Evolutionary conservation across 495 filamentous ascomycete genomes (phyloP), one percentile per base, ranked within the genome.

Genomic region (Penicillium antarcticum): DNA sequence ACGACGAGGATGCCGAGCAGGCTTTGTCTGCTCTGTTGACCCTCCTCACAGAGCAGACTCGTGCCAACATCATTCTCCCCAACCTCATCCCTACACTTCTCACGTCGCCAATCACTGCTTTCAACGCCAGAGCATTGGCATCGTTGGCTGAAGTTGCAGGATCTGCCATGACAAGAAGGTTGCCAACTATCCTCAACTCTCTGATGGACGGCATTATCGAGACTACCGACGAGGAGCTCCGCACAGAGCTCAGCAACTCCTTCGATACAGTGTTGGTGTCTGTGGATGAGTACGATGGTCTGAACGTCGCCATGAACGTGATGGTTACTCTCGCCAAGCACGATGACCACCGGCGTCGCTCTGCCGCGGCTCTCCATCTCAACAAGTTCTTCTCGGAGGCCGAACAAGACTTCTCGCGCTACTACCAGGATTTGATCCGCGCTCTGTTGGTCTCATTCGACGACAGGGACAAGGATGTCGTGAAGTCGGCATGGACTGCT

Each of bases 41-140:
- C 0, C 76, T 98, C 24, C 83, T 98, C 33, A 97, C 91, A 0
- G 95, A 98, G 68, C 84, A 91, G 13, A 94, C 90, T 2, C 81
- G 94, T 46, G 92, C 92, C 17, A 97, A 96, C 64, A 91, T 96
- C 56, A 98, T 98, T 57, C 78, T 98, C 36, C 94, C 94, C 29
- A 95, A 92, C 70, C 87, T 98, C 29, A 89, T 98, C 44, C 94
- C 94, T 0, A 97, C 91, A 0, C 78, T 98, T 18, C 86, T 96
- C 47, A 80, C 86, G 11, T 82, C 91, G 31, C 94, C 94, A n/a
- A 95, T 98, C 52, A 85, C 89, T 4, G 79, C 86, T 5, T 98
- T 98, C 81, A 97, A 97, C 58, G 94, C 94, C 51, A 88, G 81
- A 60, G 94, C 94, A 12, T 71, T 98, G 41, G 95, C 94, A 34